phyloP scores from a whole-genome alignment of 2,329 filamentous ascomycete genomes.

The Pseudopithomyces maydicus region DNA sequence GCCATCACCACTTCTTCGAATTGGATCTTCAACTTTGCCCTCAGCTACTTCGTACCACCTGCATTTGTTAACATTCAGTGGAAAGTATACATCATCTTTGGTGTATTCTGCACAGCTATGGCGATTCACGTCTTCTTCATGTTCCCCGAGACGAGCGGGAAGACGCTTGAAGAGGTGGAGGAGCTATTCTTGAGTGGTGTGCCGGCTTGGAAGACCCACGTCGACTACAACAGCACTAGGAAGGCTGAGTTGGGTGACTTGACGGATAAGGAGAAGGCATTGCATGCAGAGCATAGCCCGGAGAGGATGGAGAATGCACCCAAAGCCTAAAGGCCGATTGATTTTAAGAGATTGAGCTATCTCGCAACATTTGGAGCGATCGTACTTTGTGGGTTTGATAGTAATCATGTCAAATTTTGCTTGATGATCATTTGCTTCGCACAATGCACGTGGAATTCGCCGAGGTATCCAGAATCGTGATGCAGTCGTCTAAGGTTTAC shows the following conservation, averaged over 20 bases:
- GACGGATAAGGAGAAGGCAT: slow-evolving; percentile 28
- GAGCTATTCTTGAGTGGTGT: slow-evolving; percentile 66
- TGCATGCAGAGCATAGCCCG: slow-evolving; percentile 20
- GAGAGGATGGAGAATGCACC: slow-evolving; percentile 24
- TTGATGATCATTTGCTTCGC: no score
- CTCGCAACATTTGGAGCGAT: background rate
- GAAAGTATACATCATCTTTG: slow-evolving; percentile 76
- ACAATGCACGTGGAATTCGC: no score
- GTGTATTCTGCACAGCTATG: slow-evolving; percentile 70
- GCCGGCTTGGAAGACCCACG: slow-evolving; percentile 61
- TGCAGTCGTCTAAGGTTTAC: no score
- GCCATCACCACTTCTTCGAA: slow-evolving; percentile 65
- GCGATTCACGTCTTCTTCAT: slow-evolving; percentile 70
- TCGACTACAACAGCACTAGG: slow-evolving; percentile 28
- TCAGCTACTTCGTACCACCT: slow-evolving; percentile 61
- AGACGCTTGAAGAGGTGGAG: slow-evolving; percentile 78
- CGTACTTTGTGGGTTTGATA: no score
- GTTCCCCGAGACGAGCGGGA: slow-evolving; percentile 73
- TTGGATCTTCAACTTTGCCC: slow-evolving; percentile 65
- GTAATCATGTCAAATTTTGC: no score
- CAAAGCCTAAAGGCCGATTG: slow-evolving; percentile 14
- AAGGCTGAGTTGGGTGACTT: slow-evolving; percentile 30
- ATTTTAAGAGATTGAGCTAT: background rate
- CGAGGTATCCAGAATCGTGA: no score
- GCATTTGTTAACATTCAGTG: slow-evolving; percentile 63